phyloP scores from a whole-genome alignment of 2,329 filamentous ascomycete species.

The Ophidiomyces ophidiicola region DNA sequence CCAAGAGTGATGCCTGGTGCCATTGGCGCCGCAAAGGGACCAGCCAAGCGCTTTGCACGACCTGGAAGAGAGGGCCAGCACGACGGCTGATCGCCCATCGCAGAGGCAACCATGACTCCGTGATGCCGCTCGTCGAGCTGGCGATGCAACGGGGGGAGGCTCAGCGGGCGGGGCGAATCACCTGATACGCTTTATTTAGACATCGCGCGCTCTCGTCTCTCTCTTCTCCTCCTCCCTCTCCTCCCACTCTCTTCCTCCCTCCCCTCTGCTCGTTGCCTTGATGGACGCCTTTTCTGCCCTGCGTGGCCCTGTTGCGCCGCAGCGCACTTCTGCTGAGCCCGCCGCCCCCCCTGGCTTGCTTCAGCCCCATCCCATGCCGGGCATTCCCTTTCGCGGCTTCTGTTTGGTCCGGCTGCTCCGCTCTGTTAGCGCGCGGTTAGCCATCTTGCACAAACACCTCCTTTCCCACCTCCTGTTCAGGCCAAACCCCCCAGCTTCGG shows the following conservation, averaged over 20 bases:
- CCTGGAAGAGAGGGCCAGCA: neutral
- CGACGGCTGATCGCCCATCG: no score
- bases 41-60: neutral
- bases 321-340: neutral
- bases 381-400: neutral
- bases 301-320: no score
- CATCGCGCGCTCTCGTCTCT: neutral
- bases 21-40: neutral
- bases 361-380: neutral
- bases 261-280: neutral
- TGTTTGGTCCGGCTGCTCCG: slow-evolving; percentile 1
- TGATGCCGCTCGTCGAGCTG: no score
- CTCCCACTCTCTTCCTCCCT: neutral
- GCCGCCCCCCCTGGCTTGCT: neutral
- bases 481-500: no score
- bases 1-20: no score
- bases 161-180: neutral
- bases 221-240: neutral
- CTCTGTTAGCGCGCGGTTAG: no score
- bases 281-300: neutral
- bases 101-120: no score
- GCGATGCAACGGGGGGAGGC: no score
- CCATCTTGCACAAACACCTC: no score
- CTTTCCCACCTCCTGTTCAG: no score
- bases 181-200: slow-evolving; percentile 2